Conservation (phyloP, 176 grass and related monocot genomes). For the Oryza punctata region DNA sequence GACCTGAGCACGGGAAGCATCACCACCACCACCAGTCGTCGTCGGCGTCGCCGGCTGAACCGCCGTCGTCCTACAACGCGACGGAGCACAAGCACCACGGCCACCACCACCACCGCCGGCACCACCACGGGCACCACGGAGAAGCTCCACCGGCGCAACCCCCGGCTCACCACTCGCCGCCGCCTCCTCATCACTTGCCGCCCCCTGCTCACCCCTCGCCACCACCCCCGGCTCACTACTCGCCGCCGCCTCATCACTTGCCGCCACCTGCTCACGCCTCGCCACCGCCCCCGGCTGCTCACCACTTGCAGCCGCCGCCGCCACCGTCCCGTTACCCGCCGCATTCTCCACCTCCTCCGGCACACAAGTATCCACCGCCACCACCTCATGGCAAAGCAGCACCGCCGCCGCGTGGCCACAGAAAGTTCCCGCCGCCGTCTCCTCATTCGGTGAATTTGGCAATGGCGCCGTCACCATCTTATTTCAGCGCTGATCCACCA, state of each 20-base stretch:
- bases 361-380: slow-evolving; percentile 5
- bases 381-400: neutral
- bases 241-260: neutral
- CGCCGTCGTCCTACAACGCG: slow-evolving; percentile 20
- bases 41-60: slow-evolving; percentile 10
- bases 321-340: slow-evolving; percentile 38
- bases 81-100: slow-evolving; percentile 46
- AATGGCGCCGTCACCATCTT: slow-evolving; percentile 19
- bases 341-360: neutral
- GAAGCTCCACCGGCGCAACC: slow-evolving; percentile 12
- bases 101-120: slow-evolving; percentile 8
- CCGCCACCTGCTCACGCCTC: slow-evolving; percentile 13
- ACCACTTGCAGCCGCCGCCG: neutral
- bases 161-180: neutral
- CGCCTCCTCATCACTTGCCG: neutral
- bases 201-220: neutral
- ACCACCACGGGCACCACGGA: neutral
- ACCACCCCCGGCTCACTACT: neutral
- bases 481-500: neutral
- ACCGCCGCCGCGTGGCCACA: neutral
- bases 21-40: neutral
- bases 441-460: neutral
- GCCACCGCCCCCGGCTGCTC: slow-evolving; percentile 2
- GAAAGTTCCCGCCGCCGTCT: slow-evolving; percentile 11
- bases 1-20: neutral